Base-by-base conservation (phyloP, 768 basidiomycete genomes). In the Rhodotorula taiwanensis region DNA sequence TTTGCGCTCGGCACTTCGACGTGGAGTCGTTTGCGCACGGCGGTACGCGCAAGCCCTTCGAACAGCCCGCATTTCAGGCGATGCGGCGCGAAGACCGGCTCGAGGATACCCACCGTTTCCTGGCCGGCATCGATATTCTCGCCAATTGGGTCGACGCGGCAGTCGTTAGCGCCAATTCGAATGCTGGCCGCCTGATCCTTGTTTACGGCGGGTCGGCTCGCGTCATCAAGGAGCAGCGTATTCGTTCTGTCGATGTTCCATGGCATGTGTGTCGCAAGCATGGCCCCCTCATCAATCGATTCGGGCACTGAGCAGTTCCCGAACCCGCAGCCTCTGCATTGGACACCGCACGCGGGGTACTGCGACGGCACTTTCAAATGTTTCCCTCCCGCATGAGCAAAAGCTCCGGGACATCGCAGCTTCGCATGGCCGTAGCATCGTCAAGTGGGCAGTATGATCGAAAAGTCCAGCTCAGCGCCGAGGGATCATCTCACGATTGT, bases 131-230 rank as follows among this genome's bases (percentile, higher is more conserved):
- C 20, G 58, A 59, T 18, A 43, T 59, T 16, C 43, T 59, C 21
- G 27, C 58, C 30, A 59, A 59, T 41, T 41, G 52, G 16, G 58
- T 59, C 50, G 58, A 59, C 39, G 30, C 42, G 27, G 51, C 58
- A 2, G 51, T 59, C 43, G 50, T 52, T 25, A 52, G 50, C n/a
- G 50, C 58, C 16, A 59, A 59, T 43, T 59, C 58, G 50, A 59
- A 59, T 33, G 25, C 52, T 4, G 58, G 39, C 1, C 9, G 58
- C 15, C n/a, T 59, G 6, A 44, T 59, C 43, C 44, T 59, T 27
- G 21, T 51, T 31, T 31, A 42, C 16, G 58, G 50, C 3, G 58
- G 58, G 16, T 51, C 58, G 5, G 20, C 27, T 7, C 16, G 58
- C 8, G 50, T 45, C 6, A 31, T 36, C 18, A 21, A 34, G 7